Conservation (phyloP, 352 stramenopile genomes). For the Pythium insidiosum region DNA sequence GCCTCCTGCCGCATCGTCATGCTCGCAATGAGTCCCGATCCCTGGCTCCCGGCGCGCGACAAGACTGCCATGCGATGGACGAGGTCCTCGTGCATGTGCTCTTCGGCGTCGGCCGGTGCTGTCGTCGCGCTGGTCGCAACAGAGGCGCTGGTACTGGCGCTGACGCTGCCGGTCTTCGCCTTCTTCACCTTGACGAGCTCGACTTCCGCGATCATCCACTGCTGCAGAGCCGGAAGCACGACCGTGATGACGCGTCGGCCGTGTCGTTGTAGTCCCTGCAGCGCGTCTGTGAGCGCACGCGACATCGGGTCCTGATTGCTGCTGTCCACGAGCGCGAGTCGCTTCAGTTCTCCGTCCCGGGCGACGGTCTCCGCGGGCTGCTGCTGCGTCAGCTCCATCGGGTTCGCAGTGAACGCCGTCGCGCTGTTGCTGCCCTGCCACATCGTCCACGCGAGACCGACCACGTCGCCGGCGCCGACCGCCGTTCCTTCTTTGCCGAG, state of each 20-base stretch:
- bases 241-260: constrained; percentile 43
- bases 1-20: constrained; percentile 36
- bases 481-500: constrained; percentile 27
- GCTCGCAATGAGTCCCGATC: constrained; percentile 45
- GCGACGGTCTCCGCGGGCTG: constrained; percentile 7
- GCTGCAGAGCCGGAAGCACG: constrained; percentile 27
- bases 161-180: constrained; percentile 16
- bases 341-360: constrained; percentile 26
- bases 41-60: constrained; percentile 48
- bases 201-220: constrained; percentile 59
- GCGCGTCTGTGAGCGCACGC: constrained; percentile 28
- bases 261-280: constrained; percentile 62
- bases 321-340: constrained; percentile 32
- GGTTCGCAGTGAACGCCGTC: constrained; percentile 46
- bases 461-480: constrained; percentile 34
- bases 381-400: constrained; percentile 36
- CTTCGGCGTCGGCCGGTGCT: constrained; percentile 1
- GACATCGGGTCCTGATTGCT: constrained; percentile 19
- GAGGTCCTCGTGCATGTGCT: constrained; percentile 40
- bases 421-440: constrained; percentile 29
- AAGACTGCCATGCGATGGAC: constrained; percentile 68
- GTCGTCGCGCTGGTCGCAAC: background rate
- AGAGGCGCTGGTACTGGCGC: background rate
- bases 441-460: constrained; percentile 36
- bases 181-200: constrained; percentile 80